These are phyloP conservation scores for Emergomyces pasteurianus DNA, from an alignment of 2,329 filamentous ascomycete genomes.

Conservation along the genomic window DNA sequence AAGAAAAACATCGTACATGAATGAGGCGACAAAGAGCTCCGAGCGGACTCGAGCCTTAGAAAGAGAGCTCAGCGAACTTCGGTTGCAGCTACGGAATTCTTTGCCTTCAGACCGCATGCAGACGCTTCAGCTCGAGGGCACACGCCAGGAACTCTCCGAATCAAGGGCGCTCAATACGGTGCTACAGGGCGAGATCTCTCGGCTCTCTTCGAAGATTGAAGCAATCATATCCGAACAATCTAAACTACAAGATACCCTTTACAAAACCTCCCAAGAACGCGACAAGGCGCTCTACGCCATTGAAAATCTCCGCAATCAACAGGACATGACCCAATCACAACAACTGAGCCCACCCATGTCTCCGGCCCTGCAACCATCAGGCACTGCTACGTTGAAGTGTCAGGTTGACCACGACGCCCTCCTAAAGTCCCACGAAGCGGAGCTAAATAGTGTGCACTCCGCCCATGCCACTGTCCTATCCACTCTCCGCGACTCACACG, in stretches of 20 bases:
- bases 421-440: conserved; percentile 23
- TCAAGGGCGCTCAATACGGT: conserved; percentile 25
- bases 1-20: conserved; percentile 1
- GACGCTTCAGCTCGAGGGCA: conserved; percentile 24
- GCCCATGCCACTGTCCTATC: conserved; percentile 26
- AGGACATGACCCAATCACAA: conserved; percentile 12
- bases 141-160: conserved; percentile 26
- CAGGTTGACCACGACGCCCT: conserved; percentile 11
- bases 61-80: conserved; percentile 20
- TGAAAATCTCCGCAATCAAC: conserved; percentile 19
- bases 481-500: conserved; percentile 26
- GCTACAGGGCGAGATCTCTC: conserved; percentile 29
- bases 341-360: conserved; percentile 22
- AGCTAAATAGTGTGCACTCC: conserved; percentile 26
- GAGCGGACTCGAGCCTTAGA: conserved; percentile 7
- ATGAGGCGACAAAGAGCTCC: conserved; percentile 6
- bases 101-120: conserved; percentile 19
- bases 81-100: conserved; percentile 20
- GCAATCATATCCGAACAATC: conserved; percentile 23
- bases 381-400: not conserved
- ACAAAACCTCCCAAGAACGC: conserved; percentile 20
- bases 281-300: conserved; percentile 21
- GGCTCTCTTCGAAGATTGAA: conserved; percentile 23
- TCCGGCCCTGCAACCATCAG: conserved; percentile 13
- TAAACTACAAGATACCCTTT: conserved; percentile 21